A percentile compares a stretch with the other conserved stretches of the same genome.
Conservation (phyloP, 192 early-diverging fungal genomes). For the Dissophora ornata region DNA sequence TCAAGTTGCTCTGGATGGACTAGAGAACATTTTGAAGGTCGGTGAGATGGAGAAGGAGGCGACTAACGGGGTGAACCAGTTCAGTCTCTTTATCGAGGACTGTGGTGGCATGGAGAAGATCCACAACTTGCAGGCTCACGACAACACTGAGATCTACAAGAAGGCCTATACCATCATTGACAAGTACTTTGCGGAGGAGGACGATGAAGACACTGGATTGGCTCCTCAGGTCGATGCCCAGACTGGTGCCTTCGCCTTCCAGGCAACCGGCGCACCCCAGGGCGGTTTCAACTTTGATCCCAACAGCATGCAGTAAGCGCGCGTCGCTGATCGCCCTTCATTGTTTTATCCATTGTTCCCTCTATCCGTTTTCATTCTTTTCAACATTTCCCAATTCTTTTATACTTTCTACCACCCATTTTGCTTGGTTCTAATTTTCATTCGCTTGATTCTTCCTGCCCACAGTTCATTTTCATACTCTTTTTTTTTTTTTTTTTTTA, state of each 20-base stretch:
- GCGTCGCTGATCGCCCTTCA: background rate
- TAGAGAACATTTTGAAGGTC: slow-evolving; percentile 98
- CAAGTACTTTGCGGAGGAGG: slow-evolving; percentile 93
- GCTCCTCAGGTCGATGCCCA: slow-evolving; percentile 78
- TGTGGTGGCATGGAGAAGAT: slow-evolving; percentile 96
- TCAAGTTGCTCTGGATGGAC: slow-evolving; percentile 95
- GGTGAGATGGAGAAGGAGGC: slow-evolving; percentile 86
- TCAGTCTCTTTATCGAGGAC: slow-evolving; percentile 91
- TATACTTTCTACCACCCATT: background rate
- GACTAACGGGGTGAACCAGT: slow-evolving; percentile 80
- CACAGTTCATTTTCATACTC: background rate
- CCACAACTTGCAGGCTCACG: slow-evolving; percentile 93
- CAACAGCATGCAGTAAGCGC: slow-evolving; percentile 35
- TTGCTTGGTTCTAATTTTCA: too few relatives aligned
- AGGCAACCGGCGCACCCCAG: slow-evolving; percentile 73
- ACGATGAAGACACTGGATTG: slow-evolving; percentile 79
- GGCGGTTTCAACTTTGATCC: slow-evolving; percentile 86
- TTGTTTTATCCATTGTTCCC: background rate
- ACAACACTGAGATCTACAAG: slow-evolving; percentile 96
- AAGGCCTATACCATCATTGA: slow-evolving; percentile 97
- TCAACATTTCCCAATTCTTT: background rate
- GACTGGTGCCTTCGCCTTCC: slow-evolving; percentile 86
- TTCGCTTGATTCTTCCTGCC: too few relatives aligned
- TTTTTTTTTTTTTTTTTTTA: slow-evolving; percentile 1
- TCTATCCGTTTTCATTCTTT: slow-evolving; percentile 9